phyloP scores from a whole-genome alignment of 352 stramenopile species.

The Globisporangium takayamanum region DNA sequence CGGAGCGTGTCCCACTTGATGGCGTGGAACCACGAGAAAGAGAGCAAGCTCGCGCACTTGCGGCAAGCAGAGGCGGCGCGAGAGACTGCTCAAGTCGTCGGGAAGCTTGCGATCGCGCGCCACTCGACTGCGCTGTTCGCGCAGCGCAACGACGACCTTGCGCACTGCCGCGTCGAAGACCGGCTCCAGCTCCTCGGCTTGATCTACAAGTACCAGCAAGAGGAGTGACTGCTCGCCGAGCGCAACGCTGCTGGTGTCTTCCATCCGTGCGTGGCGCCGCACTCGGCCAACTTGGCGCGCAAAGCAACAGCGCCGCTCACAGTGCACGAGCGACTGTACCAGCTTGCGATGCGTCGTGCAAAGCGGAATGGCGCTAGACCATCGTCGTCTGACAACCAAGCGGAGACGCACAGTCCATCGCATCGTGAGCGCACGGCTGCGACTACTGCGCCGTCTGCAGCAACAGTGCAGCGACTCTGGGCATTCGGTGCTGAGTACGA shows the following conservation, averaged over 20 bases:
- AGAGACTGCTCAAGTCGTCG: conserved; percentile 22
- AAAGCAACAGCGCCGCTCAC: conserved; percentile 7
- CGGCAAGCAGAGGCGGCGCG: conserved; percentile 26
- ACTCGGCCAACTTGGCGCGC: conserved; percentile 40
- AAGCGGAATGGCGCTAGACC: background rate
- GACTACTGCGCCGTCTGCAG: conserved; percentile 1
- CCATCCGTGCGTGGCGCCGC: conserved; percentile 38
- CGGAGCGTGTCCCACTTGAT: conserved; percentile 56
- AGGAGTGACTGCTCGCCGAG: conserved; percentile 31
- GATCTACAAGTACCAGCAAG: conserved; percentile 66
- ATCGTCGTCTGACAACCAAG: conserved; percentile 5
- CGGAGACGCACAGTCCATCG: background rate
- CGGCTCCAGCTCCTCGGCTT: conserved; percentile 57
- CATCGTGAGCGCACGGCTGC: background rate
- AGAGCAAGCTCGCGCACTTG: conserved; percentile 43
- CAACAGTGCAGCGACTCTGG: conserved; percentile 29
- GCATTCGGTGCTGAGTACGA: conserved; percentile 34
- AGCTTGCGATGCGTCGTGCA: conserved; percentile 23
- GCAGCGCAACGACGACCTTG: conserved; percentile 39
- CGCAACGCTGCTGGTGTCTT: conserved; percentile 9
- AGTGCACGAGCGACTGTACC: conserved; percentile 49
- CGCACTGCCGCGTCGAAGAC: conserved; percentile 59
- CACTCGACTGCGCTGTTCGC: conserved; percentile 28
- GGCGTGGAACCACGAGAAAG: conserved; percentile 53
- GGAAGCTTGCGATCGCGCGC: conserved; percentile 26